Conservation (phyloP, 257 asterid species). For the Rubia yunnanensis region DNA sequence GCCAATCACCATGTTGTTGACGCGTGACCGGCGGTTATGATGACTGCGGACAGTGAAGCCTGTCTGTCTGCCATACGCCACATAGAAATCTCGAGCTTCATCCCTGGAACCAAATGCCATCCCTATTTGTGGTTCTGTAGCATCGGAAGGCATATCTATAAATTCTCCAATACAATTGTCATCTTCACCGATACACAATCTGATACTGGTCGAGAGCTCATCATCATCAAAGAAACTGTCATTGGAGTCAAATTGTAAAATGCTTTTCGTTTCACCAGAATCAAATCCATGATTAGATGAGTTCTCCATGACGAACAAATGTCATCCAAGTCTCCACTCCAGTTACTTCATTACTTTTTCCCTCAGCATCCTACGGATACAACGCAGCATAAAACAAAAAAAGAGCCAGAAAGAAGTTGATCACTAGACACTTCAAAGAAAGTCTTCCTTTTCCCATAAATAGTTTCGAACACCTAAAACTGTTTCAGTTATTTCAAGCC, state of each 20-base stretch:
- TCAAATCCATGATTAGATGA: constrained; percentile 9
- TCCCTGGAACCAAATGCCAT: constrained; percentile 20
- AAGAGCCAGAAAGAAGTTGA: not conserved
- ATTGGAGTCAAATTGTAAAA: constrained; percentile 9
- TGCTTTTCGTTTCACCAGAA: constrained; percentile 8
- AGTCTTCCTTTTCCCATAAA: not conserved
- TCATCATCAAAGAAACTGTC: constrained; percentile 13
- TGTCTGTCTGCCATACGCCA: constrained; percentile 16
- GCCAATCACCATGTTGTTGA: constrained; percentile 21
- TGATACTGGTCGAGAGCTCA: constrained; percentile 11
- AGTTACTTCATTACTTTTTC: not conserved
- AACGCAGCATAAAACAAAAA: not conserved
- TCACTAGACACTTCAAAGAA: not conserved
- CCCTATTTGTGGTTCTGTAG: constrained; percentile 20
- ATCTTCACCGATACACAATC: constrained; percentile 10
- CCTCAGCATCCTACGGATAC: not conserved
- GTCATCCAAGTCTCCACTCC: not conserved
- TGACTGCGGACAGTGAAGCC: constrained; percentile 21
- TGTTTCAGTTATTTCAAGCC: not conserved
- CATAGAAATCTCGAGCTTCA: constrained; percentile 19
- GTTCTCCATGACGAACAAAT: constrained; percentile 12
- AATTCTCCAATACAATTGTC: constrained; percentile 12
- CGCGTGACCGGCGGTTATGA: constrained; percentile 19
- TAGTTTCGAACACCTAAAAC: not conserved
- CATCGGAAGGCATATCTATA: constrained; percentile 1